Evolutionary conservation across 768 basidiomycete species (phyloP).

Genomic region (Paxillus ammoniavirescens): DNA sequence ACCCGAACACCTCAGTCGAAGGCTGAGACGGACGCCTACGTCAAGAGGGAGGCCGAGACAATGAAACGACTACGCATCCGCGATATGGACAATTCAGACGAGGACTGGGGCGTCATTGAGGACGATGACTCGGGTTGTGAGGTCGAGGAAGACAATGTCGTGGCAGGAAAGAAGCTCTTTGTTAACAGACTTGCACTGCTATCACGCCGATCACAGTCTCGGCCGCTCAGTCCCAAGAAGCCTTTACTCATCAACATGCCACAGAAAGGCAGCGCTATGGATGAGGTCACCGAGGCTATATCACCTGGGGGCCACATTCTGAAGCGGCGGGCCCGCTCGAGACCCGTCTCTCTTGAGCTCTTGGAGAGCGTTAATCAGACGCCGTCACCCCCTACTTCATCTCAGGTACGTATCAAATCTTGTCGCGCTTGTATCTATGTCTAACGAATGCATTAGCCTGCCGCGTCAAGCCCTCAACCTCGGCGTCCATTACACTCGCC

Average conservation of each 20-base stretch:
- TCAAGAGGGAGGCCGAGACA: slow-evolving; percentile 60
- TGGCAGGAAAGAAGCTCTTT: slow-evolving; percentile 34
- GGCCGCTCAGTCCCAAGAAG: slow-evolving; percentile 30
- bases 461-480: slow-evolving; percentile 14
- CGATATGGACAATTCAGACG: slow-evolving; percentile 49
- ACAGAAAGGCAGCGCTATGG: slow-evolving; percentile 42
- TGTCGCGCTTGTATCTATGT: neutral
- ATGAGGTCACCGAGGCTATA: slow-evolving; percentile 65
- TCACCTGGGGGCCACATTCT: slow-evolving; percentile 76
- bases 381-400: slow-evolving; percentile 39
- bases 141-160: slow-evolving; percentile 39
- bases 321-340: slow-evolving; percentile 71
- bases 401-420: slow-evolving; percentile 17
- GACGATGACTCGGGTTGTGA: slow-evolving; percentile 56
- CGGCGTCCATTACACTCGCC: slow-evolving; percentile 13
- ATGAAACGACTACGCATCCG: slow-evolving; percentile 59
- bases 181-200: slow-evolving; percentile 20
- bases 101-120: slow-evolving; percentile 41
- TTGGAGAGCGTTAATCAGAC: slow-evolving; percentile 49
- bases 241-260: slow-evolving; percentile 22
- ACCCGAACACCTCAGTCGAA: slow-evolving; percentile 32
- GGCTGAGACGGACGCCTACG: slow-evolving; percentile 35
- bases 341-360: slow-evolving; percentile 68
- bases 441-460: slow-evolving; percentile 8
- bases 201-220: slow-evolving; percentile 28